Evolutionary conservation across 2,329 filamentous ascomycete species (phyloP).

Genomic region (Apiospora saccharicola): DNA sequence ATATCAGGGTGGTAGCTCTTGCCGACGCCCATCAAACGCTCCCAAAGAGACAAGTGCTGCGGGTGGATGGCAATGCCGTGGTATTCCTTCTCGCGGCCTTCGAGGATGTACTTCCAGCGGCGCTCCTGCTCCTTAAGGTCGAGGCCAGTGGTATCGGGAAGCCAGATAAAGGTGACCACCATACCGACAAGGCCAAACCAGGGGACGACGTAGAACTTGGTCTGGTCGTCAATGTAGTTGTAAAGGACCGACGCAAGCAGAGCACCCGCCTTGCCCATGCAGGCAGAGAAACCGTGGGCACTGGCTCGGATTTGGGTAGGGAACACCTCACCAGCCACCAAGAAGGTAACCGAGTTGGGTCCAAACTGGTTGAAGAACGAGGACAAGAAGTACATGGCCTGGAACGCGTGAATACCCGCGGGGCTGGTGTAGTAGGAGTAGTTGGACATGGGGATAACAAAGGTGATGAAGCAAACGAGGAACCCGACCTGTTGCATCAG

Average conservation of each 20-base stretch:
- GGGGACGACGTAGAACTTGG: slow-evolving; percentile 90
- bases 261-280: slow-evolving; percentile 86
- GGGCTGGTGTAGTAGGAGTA: slow-evolving; percentile 81
- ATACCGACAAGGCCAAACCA: slow-evolving; percentile 91
- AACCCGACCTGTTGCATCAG: slow-evolving; percentile 97
- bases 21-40: slow-evolving; percentile 78
- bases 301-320: slow-evolving; percentile 92
- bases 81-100: slow-evolving; percentile 81
- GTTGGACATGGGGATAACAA: slow-evolving; percentile 88
- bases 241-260: slow-evolving; percentile 87
- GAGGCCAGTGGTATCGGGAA: slow-evolving; percentile 96
- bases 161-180: slow-evolving; percentile 81
- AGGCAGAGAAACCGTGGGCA: slow-evolving; percentile 94
- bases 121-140: slow-evolving; percentile 98
- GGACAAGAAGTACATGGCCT: slow-evolving; percentile 97
- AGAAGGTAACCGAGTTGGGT: slow-evolving; percentile 95
- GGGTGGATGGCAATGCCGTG: slow-evolving; percentile 93
- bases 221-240: slow-evolving; percentile 89
- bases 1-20: slow-evolving; percentile 84
- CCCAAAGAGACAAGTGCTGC: slow-evolving; percentile 87
- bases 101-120: slow-evolving; percentile 86
- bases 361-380: slow-evolving; percentile 99
- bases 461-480: slow-evolving; percentile 91
- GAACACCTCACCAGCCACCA: slow-evolving; percentile 95
- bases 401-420: slow-evolving; percentile 83